Conservation (phyloP, 257 asterid genomes). For the Solanum bulbocastanum region DNA sequence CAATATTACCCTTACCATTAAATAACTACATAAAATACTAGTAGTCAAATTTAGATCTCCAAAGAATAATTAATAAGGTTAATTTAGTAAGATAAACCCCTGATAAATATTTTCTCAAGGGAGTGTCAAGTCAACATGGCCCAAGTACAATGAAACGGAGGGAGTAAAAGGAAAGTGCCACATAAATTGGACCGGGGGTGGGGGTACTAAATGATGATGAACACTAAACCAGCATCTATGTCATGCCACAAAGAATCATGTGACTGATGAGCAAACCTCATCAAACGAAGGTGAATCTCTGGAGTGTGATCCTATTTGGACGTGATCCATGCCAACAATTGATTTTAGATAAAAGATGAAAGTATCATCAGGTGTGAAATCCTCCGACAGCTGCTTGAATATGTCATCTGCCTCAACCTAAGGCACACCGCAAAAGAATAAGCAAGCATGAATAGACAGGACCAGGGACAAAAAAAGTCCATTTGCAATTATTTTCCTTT, state of each 20-base stretch:
- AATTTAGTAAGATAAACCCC: not conserved
- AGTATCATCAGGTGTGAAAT: conserved; percentile 73
- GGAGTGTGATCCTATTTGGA: conserved; percentile 36
- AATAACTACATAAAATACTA: not conserved
- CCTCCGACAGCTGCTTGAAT: conserved; percentile 60
- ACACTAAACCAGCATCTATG: not conserved
- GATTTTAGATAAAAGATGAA: conserved; percentile 70
- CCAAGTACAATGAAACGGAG: not conserved
- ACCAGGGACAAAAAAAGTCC: not conserved
- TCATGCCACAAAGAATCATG: not conserved
- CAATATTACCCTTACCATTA: not conserved
- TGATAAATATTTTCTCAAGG: not conserved
- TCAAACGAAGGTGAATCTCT: conserved; percentile 70
- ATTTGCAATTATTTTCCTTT: not conserved
- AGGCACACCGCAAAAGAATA: not conserved
- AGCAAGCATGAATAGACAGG: conserved; percentile 4
- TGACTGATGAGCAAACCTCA: conserved; percentile 43
- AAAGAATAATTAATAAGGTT: not conserved
- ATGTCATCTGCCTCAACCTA: conserved; percentile 66
- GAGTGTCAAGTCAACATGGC: not conserved
- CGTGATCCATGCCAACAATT: conserved; percentile 48
- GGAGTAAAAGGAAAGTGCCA: not conserved
- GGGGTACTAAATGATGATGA: not conserved
- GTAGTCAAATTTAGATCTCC: not conserved
- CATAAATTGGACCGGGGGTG: not conserved